Percentiles rank a stretch among this genome's conserved stretches.
phyloP scores from a whole-genome alignment of 2,329 filamentous ascomycete species.

The Fusarium secorum region DNA sequence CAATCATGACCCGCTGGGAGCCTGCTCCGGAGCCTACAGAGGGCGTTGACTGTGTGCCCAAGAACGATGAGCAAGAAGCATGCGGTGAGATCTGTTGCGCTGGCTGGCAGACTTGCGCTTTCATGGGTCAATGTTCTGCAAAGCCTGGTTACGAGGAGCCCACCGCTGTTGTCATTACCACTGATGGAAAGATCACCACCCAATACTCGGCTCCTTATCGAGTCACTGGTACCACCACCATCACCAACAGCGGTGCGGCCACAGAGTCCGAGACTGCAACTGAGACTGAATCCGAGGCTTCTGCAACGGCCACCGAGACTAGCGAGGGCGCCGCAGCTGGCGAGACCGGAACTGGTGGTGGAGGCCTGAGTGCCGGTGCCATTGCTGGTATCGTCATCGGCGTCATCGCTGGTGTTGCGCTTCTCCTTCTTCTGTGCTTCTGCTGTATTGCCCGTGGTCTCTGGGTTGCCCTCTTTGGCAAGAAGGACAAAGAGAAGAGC shows the following conservation, averaged over 20 bases:
- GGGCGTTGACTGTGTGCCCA: slow-evolving; percentile 59
- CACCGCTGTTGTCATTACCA: slow-evolving; percentile 55
- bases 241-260: slow-evolving; percentile 59
- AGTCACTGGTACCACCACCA: slow-evolving; percentile 64
- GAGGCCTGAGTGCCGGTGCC: slow-evolving; percentile 71
- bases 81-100: slow-evolving; percentile 78
- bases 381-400: slow-evolving; percentile 86
- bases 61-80: slow-evolving; percentile 61
- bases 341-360: slow-evolving; percentile 47
- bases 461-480: slow-evolving; percentile 70
- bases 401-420: slow-evolving; percentile 69
- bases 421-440: slow-evolving; percentile 76
- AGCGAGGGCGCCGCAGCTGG: slow-evolving; percentile 41
- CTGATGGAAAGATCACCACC: slow-evolving; percentile 60
- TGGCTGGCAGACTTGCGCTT: slow-evolving; percentile 72
- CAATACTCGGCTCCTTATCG: slow-evolving; percentile 61
- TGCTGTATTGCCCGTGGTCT: slow-evolving; percentile 73
- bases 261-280: slow-evolving; percentile 59
- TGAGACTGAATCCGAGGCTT: slow-evolving; percentile 60
- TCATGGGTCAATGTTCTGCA: slow-evolving; percentile 63
- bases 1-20: slow-evolving; percentile 59
- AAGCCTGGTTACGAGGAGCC: slow-evolving; percentile 58
- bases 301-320: slow-evolving; percentile 59
- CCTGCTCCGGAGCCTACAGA: slow-evolving; percentile 55
- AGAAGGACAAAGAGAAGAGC: slow-evolving; percentile 57